Conservation (phyloP, 306 rosid genomes). For the Corylus avellana region DNA sequence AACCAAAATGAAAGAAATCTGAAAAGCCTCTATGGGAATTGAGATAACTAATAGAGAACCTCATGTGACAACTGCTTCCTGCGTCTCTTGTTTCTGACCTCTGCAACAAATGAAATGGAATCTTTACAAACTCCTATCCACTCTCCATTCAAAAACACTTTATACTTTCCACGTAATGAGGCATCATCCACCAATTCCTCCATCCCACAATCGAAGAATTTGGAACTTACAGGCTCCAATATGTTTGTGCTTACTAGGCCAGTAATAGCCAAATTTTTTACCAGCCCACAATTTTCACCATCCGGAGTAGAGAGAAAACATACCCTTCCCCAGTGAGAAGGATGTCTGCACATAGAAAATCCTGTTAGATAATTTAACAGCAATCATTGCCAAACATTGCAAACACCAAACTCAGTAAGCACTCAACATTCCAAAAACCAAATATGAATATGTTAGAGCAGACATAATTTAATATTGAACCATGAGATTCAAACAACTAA, state of each 20-base stretch:
- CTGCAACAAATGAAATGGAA: slow-evolving; percentile 58
- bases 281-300: slow-evolving; percentile 98
- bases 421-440: background rate
- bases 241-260: slow-evolving; percentile 72
- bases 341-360: slow-evolving; percentile 74
- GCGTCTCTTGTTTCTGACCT: slow-evolving; percentile 63
- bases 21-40: slow-evolving; percentile 2
- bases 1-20: slow-evolving; percentile 21
- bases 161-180: slow-evolving; percentile 53
- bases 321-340: slow-evolving; percentile 99
- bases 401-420: background rate
- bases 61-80: slow-evolving; percentile 58
- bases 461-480: background rate
- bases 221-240: slow-evolving; percentile 43
- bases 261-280: slow-evolving; percentile 85
- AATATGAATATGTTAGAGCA: background rate
- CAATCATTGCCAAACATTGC: slow-evolving; percentile 3
- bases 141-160: slow-evolving; percentile 80
- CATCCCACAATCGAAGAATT: slow-evolving; percentile 68
- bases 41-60: slow-evolving; percentile 50
- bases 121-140: slow-evolving; percentile 88
- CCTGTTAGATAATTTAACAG: slow-evolving; percentile 26
- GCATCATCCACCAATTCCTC: slow-evolving; percentile 72
- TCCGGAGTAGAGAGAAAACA: slow-evolving; percentile 96
- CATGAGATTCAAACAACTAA: background rate